phyloP scores from a whole-genome alignment of 306 rosid species.

The Cajanus cajan region DNA sequence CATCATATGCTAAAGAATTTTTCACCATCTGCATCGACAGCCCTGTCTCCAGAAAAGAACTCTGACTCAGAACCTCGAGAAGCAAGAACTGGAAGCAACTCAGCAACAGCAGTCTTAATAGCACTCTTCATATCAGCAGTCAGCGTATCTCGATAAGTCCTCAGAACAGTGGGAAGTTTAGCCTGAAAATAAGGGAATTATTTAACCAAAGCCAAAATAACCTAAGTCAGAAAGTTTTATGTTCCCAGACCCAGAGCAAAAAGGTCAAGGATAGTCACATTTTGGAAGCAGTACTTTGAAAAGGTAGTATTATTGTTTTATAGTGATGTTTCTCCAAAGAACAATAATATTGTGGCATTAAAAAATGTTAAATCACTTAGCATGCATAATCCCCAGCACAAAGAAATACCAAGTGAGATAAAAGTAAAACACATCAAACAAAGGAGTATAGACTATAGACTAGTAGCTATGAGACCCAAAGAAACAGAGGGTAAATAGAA shows the following conservation, averaged over 20 bases:
- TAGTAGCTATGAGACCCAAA: conserved; percentile 2
- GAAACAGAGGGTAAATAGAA: background rate
- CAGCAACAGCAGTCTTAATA: conserved; percentile 91
- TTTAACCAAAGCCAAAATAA: conserved; percentile 23
- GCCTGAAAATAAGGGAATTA: conserved; percentile 61
- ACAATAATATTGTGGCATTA: background rate
- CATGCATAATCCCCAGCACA: conserved; percentile 8
- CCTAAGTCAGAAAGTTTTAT: background rate
- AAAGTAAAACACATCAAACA: conserved; percentile 7
- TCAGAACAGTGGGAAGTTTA: conserved; percentile 89
- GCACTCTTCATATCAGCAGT: conserved; percentile 97
- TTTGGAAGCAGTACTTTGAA: conserved; percentile 7
- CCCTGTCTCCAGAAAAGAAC: conserved; percentile 75
- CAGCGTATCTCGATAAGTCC: conserved; percentile 90
- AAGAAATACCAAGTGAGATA: background rate
- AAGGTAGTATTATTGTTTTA: background rate
- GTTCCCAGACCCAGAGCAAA: background rate
- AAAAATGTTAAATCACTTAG: conserved; percentile 12
- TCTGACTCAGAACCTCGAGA: conserved; percentile 75
- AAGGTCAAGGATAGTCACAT: background rate
- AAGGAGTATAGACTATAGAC: conserved; percentile 15
- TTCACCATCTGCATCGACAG: conserved; percentile 87
- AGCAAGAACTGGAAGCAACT: conserved; percentile 86
- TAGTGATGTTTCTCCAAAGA: background rate
- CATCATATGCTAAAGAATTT: conserved; percentile 27